Percentiles rank a stretch among this genome's conserved stretches.
Evolutionary conservation across 2,329 filamentous ascomycete genomes (phyloP).

Genomic region (Verticillium longisporum): DNA sequence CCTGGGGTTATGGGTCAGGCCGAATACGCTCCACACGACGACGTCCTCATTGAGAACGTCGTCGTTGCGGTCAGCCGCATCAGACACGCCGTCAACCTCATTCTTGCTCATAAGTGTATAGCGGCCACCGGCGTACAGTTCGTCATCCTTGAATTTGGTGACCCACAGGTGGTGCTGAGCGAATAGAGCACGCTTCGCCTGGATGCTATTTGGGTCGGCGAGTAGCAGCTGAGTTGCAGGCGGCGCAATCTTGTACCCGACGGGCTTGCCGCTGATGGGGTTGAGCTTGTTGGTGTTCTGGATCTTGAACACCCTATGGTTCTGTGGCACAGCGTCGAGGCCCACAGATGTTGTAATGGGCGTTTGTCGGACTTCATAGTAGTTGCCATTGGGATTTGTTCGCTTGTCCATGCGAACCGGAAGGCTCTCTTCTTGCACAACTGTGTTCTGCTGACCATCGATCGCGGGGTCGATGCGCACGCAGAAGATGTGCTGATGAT

Average conservation of each 20-base stretch:
- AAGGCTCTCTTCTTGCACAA: constrained; percentile 50
- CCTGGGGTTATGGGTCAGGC: constrained; percentile 50
- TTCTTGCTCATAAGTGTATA: constrained; percentile 26
- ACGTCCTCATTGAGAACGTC: constrained; percentile 38
- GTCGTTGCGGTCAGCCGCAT: constrained; percentile 31
- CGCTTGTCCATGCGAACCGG: constrained; percentile 34
- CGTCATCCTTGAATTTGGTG: constrained; percentile 18
- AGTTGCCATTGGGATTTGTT: constrained; percentile 43
- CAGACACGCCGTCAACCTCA: constrained; percentile 12
- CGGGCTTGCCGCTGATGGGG: constrained; percentile 23
- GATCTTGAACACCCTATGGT: constrained; percentile 29
- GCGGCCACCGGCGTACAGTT: constrained; percentile 20
- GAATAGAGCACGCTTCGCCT: constrained; percentile 18
- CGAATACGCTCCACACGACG: constrained; percentile 38
- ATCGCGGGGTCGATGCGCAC: constrained; percentile 48
- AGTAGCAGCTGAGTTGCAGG: constrained; percentile 26
- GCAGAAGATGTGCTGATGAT: constrained; percentile 53
- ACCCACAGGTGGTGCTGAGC: constrained; percentile 21
- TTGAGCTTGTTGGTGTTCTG: constrained; percentile 22
- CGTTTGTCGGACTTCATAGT: constrained; percentile 34
- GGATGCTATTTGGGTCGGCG: constrained; percentile 11
- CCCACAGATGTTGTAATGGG: constrained; percentile 30
- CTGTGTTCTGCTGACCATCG: constrained; percentile 44
- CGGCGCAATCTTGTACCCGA: constrained; percentile 28
- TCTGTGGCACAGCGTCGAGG: constrained; percentile 33